Conservation (phyloP, 257 asterid genomes). For the Nicotiana paniculata region DNA sequence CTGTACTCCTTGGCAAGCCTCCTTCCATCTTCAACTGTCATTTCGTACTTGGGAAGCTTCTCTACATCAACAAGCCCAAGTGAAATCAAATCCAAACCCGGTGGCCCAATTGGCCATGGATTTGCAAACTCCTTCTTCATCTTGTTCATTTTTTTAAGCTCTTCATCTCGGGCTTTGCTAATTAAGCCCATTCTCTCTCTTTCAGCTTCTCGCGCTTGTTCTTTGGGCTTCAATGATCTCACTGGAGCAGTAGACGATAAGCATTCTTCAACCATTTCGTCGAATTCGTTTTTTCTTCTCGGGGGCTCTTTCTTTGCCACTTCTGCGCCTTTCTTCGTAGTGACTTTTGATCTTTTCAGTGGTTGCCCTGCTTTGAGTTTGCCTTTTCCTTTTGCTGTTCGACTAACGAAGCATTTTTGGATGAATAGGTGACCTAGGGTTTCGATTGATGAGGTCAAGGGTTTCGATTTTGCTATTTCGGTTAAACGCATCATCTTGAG, state of each 20-base stretch:
- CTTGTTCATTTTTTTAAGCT: constrained; percentile 53
- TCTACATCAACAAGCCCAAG: constrained; percentile 78
- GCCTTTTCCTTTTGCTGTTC: constrained; percentile 86
- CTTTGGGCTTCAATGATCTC: constrained; percentile 71
- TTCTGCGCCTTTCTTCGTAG: constrained; percentile 49
- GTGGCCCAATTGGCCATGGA: constrained; percentile 59
- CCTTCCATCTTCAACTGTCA: constrained; percentile 76
- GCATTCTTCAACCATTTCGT: constrained; percentile 61
- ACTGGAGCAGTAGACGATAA: constrained; percentile 58
- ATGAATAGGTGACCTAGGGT: constrained; percentile 42
- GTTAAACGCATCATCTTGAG: constrained; percentile 26
- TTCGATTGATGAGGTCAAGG: constrained; percentile 35
- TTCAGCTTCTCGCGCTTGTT: constrained; percentile 55
- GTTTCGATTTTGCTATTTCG: constrained; percentile 39
- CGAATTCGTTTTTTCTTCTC: constrained; percentile 45
- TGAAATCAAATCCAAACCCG: constrained; percentile 68
- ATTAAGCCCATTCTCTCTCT: constrained; percentile 78
- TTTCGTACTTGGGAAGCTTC: constrained; percentile 69
- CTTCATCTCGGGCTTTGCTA: constrained; percentile 57
- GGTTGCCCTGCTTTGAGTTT: constrained; percentile 56
- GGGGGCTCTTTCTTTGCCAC: constrained; percentile 41
- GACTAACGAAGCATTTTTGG: constrained; percentile 79
- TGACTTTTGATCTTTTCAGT: constrained; percentile 57
- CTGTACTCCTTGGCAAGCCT: constrained; percentile 82
- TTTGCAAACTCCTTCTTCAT: constrained; percentile 36